Conservation (phyloP, 805 yeast genomes). For the Metschnikowia amazonensis region DNA sequence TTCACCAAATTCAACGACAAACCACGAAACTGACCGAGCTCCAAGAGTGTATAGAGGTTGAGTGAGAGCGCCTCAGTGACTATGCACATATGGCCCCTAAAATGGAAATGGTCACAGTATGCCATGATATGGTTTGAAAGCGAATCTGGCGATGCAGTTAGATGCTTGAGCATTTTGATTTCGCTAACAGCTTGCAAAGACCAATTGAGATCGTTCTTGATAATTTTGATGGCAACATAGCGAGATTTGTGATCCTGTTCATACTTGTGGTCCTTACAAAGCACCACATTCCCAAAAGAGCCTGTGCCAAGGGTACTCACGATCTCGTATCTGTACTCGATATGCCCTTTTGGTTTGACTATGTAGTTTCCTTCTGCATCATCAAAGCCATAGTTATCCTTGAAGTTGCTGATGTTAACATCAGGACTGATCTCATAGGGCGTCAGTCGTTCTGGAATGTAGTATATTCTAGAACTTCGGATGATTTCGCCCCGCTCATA, state of each 20-base stretch:
- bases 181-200: slow-evolving; percentile 76
- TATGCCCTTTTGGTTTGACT: slow-evolving; percentile 59
- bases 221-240: slow-evolving; percentile 70
- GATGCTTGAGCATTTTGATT: slow-evolving; percentile 57
- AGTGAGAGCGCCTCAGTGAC: slow-evolving; percentile 68
- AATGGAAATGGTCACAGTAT: slow-evolving; percentile 67
- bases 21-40: slow-evolving; percentile 48
- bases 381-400: slow-evolving; percentile 65
- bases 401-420: slow-evolving; percentile 37
- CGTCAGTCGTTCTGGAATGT: slow-evolving; percentile 36
- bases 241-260: slow-evolving; percentile 20
- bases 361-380: slow-evolving; percentile 63
- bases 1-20: slow-evolving; percentile 39
- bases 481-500: slow-evolving; percentile 62
- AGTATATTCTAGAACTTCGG: slow-evolving; percentile 48
- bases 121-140: slow-evolving; percentile 39
- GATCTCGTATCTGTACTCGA: slow-evolving; percentile 70
- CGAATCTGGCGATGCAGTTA: slow-evolving; percentile 23
- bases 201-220: slow-evolving; percentile 70
- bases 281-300: slow-evolving; percentile 75
- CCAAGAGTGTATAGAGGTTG: slow-evolving; percentile 59
- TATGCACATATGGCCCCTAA: slow-evolving; percentile 79
- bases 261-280: slow-evolving; percentile 63
- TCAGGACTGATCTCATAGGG: slow-evolving; percentile 10
- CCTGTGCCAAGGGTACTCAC: slow-evolving; percentile 64